A percentile compares a stretch with the other conserved stretches of the same genome.
Conservation (phyloP, 2,329 filamentous ascomycete genomes). For the Fusarium agapanthi region DNA sequence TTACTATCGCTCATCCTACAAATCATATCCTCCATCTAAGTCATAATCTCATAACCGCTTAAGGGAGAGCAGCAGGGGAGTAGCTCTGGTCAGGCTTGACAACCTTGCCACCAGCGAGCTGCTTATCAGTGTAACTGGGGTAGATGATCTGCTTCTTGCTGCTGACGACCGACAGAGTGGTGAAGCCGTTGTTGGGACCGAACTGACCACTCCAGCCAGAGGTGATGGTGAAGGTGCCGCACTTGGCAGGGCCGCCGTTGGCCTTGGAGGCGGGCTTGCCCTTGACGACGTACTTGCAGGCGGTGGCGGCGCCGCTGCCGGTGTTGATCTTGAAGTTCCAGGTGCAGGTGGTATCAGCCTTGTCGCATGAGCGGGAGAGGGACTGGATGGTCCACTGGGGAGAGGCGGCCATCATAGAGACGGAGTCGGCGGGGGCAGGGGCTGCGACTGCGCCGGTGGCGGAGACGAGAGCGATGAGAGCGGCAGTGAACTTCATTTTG, state of each 20-base stretch:
- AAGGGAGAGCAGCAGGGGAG: slow-evolving; percentile 42
- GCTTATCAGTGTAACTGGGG: slow-evolving; percentile 61
- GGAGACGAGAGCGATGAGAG: slow-evolving; percentile 47
- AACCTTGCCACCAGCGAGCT: slow-evolving; percentile 54
- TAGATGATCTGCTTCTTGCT: slow-evolving; percentile 55
- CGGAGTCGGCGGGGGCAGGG: slow-evolving; percentile 40
- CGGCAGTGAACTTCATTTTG: slow-evolving; percentile 55
- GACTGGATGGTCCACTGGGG: slow-evolving; percentile 54
- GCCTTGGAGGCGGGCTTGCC: slow-evolving; percentile 47
- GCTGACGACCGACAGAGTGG: slow-evolving; percentile 58
- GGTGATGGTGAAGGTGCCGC: slow-evolving; percentile 60
- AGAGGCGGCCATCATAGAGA: slow-evolving; percentile 52
- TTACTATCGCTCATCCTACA: neutral
- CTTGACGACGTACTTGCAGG: slow-evolving; percentile 44
- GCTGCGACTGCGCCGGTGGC: slow-evolving; percentile 46
- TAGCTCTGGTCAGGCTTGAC: slow-evolving; percentile 61
- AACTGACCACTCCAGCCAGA: slow-evolving; percentile 66
- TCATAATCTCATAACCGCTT: neutral
- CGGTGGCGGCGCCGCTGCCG: slow-evolving; percentile 50
- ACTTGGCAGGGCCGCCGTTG: slow-evolving; percentile 52
- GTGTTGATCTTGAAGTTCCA: slow-evolving; percentile 56
- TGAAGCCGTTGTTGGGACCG: slow-evolving; percentile 60
- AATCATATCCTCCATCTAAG: neutral
- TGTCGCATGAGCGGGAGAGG: slow-evolving; percentile 52
- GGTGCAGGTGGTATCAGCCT: slow-evolving; percentile 50